Evolutionary conservation across 352 stramenopile genomes (phyloP).

Genomic region (Globisporangium polare): DNA sequence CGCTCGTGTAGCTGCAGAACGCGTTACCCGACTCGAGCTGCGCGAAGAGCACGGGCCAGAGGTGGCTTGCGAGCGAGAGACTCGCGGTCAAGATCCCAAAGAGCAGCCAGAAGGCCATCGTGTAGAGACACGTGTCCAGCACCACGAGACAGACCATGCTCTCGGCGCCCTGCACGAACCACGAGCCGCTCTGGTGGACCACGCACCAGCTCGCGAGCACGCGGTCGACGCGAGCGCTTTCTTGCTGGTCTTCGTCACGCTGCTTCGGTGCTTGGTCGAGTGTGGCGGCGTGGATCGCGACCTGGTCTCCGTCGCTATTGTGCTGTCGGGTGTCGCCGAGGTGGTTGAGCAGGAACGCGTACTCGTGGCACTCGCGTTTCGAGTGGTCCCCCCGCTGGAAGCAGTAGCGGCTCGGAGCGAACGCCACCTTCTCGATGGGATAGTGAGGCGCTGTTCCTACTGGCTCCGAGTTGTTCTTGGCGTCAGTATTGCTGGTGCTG

Average conservation of each 20-base stretch:
- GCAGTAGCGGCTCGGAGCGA: constrained; percentile 48
- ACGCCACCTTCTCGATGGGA: constrained; percentile 21
- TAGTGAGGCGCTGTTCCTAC: not conserved
- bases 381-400: constrained; percentile 31
- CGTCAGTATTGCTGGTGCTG: not conserved
- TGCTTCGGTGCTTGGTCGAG: not conserved
- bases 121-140: constrained; percentile 52
- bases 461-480: constrained; percentile 5
- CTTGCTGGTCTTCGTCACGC: constrained; percentile 10
- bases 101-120: constrained; percentile 37
- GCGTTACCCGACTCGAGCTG: constrained; percentile 9
- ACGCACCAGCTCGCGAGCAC: constrained; percentile 46
- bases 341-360: constrained; percentile 36
- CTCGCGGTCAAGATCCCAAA: constrained; percentile 22
- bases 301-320: not conserved
- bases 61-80: constrained; percentile 14
- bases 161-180: constrained; percentile 46
- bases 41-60: not conserved
- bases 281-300: not conserved
- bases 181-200: constrained; percentile 24
- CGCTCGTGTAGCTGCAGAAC: constrained; percentile 34
- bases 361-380: constrained; percentile 33
- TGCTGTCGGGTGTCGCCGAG: constrained; percentile 15
- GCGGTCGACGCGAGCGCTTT: constrained; percentile 20
- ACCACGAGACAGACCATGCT: constrained; percentile 56